Percentiles rank a stretch among this genome's conserved stretches.
phyloP scores from a whole-genome alignment of 2,329 filamentous ascomycete genomes.

The Pseudodiploospora longispora region DNA sequence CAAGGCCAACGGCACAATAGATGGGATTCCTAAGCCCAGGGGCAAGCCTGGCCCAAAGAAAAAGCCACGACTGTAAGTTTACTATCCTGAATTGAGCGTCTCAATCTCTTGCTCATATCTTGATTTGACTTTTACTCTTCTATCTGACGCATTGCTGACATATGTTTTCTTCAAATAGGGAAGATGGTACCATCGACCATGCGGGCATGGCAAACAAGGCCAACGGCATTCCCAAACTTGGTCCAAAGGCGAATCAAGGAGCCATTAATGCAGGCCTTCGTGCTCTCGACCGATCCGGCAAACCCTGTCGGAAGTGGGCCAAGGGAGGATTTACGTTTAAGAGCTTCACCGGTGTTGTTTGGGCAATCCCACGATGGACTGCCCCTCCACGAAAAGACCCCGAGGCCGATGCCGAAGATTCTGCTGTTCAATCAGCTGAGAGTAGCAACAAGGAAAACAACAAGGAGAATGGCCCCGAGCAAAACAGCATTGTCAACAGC shows the following conservation, averaged over 20 bases:
- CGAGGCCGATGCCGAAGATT: constrained; percentile 39
- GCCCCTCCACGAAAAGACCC: constrained; percentile 54
- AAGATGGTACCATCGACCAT: constrained; percentile 56
- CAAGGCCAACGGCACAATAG: constrained; percentile 52
- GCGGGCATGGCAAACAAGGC: constrained; percentile 39
- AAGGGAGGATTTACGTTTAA: constrained; percentile 77
- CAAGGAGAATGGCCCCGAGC: constrained; percentile 48
- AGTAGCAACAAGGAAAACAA: constrained; percentile 55
- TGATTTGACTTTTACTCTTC: neutral
- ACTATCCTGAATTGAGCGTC: neutral
- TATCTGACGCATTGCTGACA: neutral
- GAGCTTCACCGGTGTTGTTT: constrained; percentile 82
- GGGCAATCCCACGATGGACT: constrained; percentile 77
- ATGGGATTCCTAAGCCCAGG: constrained; percentile 59
- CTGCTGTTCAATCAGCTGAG: constrained; percentile 37
- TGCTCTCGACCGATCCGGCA: constrained; percentile 83
- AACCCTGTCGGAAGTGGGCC: constrained; percentile 87
- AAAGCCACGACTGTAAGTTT: constrained; percentile 82
- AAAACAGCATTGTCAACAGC: constrained; percentile 40
- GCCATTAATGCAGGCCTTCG: constrained; percentile 95
- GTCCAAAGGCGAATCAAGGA: constrained; percentile 92
- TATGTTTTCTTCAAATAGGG: constrained; percentile 30
- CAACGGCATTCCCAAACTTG: constrained; percentile 67
- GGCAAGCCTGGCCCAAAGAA: constrained; percentile 95
- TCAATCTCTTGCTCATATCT: no score